Percentiles rank a stretch among this genome's conserved stretches.
phyloP scores from a whole-genome alignment of 2,329 filamentous ascomycete genomes.

The Monosporascus sp. region DNA sequence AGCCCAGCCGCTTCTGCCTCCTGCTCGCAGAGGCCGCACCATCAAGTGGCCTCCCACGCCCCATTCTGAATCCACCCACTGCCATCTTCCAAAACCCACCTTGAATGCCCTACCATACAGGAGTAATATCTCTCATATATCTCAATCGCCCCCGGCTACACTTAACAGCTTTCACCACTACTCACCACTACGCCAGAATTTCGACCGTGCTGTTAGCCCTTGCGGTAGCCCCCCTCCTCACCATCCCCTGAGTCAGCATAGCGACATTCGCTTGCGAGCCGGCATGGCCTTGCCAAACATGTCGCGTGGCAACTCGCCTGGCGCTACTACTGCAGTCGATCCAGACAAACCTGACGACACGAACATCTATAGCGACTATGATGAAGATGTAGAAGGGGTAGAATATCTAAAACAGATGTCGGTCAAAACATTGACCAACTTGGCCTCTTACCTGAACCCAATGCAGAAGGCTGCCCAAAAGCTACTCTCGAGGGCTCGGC shows the following conservation, averaged over 20 bases:
- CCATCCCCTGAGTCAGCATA: background rate
- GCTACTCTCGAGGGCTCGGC: slow-evolving; percentile 31
- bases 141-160: slow-evolving; percentile 15
- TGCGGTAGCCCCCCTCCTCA: slow-evolving; percentile 3
- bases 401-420: slow-evolving; percentile 31
- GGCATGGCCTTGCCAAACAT: slow-evolving; percentile 8
- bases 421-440: slow-evolving; percentile 45
- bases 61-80: slow-evolving; percentile 12
- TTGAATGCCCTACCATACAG: slow-evolving; percentile 31
- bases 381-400: slow-evolving; percentile 22
- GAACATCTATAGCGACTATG: slow-evolving; percentile 13
- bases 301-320: slow-evolving; percentile 20
- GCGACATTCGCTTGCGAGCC: background rate
- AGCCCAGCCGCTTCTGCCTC: slow-evolving; percentile 43
- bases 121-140: slow-evolving; percentile 13
- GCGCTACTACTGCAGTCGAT: slow-evolving; percentile 5
- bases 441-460: slow-evolving; percentile 53
- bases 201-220: slow-evolving; percentile 46
- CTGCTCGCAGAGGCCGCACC: slow-evolving; percentile 44
- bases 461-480: slow-evolving; percentile 47
- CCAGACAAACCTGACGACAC: slow-evolving; percentile 4
- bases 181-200: slow-evolving; percentile 49
- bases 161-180: slow-evolving; percentile 36
- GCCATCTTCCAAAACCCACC: slow-evolving; percentile 29
- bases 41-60: slow-evolving; percentile 32